Evolutionary conservation across 164 flowering plant species (phyloP).

Genomic region (Malania oleifera): DNA sequence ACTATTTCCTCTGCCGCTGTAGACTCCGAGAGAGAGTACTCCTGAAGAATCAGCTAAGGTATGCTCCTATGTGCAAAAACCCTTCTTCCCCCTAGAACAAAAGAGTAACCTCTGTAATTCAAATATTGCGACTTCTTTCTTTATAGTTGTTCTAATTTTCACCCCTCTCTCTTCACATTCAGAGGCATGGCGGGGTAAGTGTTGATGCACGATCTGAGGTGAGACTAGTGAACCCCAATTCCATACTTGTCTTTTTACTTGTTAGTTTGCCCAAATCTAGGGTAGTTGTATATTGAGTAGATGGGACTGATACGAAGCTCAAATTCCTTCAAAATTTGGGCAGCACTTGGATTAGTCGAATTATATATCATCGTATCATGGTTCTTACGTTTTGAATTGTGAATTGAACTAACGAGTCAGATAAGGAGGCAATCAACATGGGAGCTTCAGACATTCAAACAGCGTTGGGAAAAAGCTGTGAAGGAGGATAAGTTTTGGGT

Average conservation of each 20-base stretch:
- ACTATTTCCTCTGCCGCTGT: background rate
- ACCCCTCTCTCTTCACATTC: slow-evolving; percentile 16
- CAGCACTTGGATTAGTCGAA: background rate
- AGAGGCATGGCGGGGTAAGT: slow-evolving; percentile 30
- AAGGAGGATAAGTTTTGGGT: slow-evolving; percentile 70
- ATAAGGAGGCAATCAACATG: slow-evolving; percentile 77
- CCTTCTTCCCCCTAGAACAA: background rate
- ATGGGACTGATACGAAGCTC: background rate
- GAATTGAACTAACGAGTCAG: no score
- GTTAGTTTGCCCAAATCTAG: background rate
- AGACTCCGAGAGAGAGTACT: slow-evolving; percentile 14
- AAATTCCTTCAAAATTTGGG: background rate
- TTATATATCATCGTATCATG: background rate
- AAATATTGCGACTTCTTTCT: background rate
- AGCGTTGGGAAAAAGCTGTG: slow-evolving; percentile 75
- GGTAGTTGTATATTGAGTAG: background rate
- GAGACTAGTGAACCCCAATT: slow-evolving; percentile 12
- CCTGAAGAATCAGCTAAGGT: slow-evolving; percentile 24
- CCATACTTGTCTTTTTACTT: background rate
- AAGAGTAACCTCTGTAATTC: no score
- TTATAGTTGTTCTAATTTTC: background rate
- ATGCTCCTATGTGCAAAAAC: slow-evolving; percentile 2
- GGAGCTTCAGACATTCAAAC: slow-evolving; percentile 59
- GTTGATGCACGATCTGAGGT: slow-evolving; percentile 70
- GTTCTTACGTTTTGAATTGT: background rate